Evolutionary conservation across 2,329 filamentous ascomycete species (phyloP).

Genomic region (Cercospora sp.): DNA sequence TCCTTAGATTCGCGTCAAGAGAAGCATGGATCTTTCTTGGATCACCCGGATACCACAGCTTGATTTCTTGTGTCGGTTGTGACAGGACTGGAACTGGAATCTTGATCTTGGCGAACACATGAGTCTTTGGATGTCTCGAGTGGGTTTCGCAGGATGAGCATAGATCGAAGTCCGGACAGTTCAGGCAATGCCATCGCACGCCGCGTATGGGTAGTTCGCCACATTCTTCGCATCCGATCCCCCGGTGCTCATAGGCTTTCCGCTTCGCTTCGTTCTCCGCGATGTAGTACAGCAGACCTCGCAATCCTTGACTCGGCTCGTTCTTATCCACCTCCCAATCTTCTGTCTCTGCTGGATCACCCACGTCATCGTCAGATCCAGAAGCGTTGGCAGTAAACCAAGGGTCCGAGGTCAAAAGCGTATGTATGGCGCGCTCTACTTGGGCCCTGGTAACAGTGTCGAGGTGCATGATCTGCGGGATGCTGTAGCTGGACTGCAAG

Average conservation of each 20-base stretch:
- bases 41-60: slow-evolving; percentile 86
- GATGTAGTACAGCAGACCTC: slow-evolving; percentile 76
- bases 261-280: slow-evolving; percentile 88
- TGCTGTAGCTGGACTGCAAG: slow-evolving; percentile 7
- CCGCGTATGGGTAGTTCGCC: slow-evolving; percentile 86
- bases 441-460: slow-evolving; percentile 12
- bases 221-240: slow-evolving; percentile 89
- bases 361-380: slow-evolving; percentile 17
- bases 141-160: slow-evolving; percentile 83
- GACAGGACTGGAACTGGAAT: slow-evolving; percentile 85
- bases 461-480: slow-evolving; percentile 16
- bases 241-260: slow-evolving; percentile 87
- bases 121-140: slow-evolving; percentile 73
- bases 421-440: slow-evolving; percentile 23
- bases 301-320: slow-evolving; percentile 38
- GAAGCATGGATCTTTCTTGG: slow-evolving; percentile 68
- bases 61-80: slow-evolving; percentile 72
- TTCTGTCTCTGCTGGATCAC: slow-evolving; percentile 33
- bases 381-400: slow-evolving; percentile 16
- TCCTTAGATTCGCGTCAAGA: slow-evolving; percentile 67
- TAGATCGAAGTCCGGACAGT: slow-evolving; percentile 93
- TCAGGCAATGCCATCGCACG: slow-evolving; percentile 89
- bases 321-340: slow-evolving; percentile 24
- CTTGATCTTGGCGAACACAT: slow-evolving; percentile 94
- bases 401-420: slow-evolving; percentile 19